Evolutionary conservation across 208 protist species (phyloP), one percentile per base, ranked within the genome.

Genomic region (Leptomonas pyrrhocoris): DNA sequence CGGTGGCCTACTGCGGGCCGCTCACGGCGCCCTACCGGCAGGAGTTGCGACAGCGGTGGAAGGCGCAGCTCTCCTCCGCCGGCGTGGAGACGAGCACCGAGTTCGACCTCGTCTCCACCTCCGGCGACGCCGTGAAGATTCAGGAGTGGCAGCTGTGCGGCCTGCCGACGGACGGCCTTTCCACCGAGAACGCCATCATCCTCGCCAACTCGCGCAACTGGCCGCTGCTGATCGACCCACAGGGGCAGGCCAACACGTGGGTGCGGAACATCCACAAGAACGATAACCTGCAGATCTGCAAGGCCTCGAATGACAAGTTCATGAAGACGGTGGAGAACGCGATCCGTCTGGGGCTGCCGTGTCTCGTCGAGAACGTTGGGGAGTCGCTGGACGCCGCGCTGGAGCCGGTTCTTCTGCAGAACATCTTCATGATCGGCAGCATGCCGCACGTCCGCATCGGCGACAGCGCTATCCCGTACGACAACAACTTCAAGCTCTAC

Each of bases 151-250:
- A 97, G 70, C 74, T 99, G 25, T 93, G 86, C 72, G 98, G 97
- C 3, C 85, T 99, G 16, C 98, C 98, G 42, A 89, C 92, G 16
- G 98, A 99, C 83, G 69, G 78, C 11, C 75, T 99, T 15, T 99
- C 96, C 2, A 95, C 96, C 15, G 98, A 99, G 78, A 99, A 99
- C 77, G 98, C 89, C 50, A 97, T 99, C 69, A 98, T 99, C 63
- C 80, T 99, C 36, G 73, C 85, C 40, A 95, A 96, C 60, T 88
- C 96, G 4, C 73, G 89, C 13, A 94, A 95, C 50, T 99, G 98
- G 98, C 97, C 98, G 48, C 85, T 99, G 58, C 90, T 99, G 62
- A 99, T 99, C 64, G 98, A 99, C 77, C 98, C 98, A 21, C 98
- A 99, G 79, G 97, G 96, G 11, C 98, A 99, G 83, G 98, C 97